Base-by-base conservation (phyloP, 306 rosid genomes). In the Cyclanthera cordifolia region DNA sequence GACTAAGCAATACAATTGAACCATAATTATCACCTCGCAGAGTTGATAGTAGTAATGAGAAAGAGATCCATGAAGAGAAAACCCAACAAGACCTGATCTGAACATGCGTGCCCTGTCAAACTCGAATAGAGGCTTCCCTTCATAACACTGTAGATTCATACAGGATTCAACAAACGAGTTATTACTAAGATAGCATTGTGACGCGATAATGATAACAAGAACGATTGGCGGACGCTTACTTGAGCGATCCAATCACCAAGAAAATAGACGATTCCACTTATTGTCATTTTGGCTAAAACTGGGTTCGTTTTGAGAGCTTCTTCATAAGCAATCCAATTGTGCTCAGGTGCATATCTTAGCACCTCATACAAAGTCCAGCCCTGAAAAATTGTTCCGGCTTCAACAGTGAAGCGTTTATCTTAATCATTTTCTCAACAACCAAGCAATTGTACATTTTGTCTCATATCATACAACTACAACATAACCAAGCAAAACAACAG, bases 181-280 rank as follows among this genome's bases (percentile, higher is more conserved):
- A 20, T 24, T 27, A 53, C n/a, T 13, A 46, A 20, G 52, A 24
- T 24, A 11, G 43, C 27, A 30, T 28, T 69, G 37, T 5, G 28
- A 30, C 9, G 41, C 23, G 27, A 25, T 3, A 28, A 30, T 7
- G 27, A 47, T 1, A 50, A n/a, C 12, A 3, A 45, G 6, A 65
- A 45, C 13, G 16, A 21, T 3, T 37, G 10, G 17, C 20, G 7
- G 70, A 21, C 20, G 56, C 85, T 65, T 74, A 93, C 95, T 85
- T 93, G 96, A 30, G 98, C 95, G 71, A 93, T 86, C 96, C 98
- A 89, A 75, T 93, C 98, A 78, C 98, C 96, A 21, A 87, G 70
- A 67, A 95, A 85, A 74, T 93, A 93, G 13, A 93, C 95, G 67
- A 83, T 67, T 52, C 98, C 98, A 71, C 96, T 93, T 66, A 89